Conservation (phyloP, 257 asterid genomes). For the Avicennia marina region DNA sequence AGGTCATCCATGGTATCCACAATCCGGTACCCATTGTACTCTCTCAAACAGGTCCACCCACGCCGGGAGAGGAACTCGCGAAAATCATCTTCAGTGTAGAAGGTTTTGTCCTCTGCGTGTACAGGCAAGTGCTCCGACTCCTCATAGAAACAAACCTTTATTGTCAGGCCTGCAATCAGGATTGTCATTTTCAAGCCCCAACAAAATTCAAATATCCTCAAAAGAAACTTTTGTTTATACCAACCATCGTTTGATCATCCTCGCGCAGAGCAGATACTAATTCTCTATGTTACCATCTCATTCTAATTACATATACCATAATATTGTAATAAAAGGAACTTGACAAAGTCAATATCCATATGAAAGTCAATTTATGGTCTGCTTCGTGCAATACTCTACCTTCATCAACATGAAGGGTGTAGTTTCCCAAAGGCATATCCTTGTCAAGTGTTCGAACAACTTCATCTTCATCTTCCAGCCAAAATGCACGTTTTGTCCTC, state of each 20-base stretch:
- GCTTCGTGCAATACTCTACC: conserved; percentile 32
- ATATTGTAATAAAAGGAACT: background rate
- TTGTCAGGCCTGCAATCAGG: conserved; percentile 49
- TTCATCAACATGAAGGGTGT: conserved; percentile 86
- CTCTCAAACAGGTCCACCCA: conserved; percentile 69
- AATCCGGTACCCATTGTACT: conserved; percentile 54
- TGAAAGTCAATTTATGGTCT: background rate
- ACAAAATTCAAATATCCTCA: no score
- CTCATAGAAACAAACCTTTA: conserved; percentile 56
- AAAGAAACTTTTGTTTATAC: no score
- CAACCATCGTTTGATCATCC: no score
- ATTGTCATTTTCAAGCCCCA: background rate
- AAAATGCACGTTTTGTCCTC: conserved; percentile 83
- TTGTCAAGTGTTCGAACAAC: conserved; percentile 78
- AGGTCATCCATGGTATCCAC: conserved; percentile 66
- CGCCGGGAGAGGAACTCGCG: conserved; percentile 57
- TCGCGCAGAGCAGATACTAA: no score
- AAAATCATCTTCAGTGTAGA: conserved; percentile 64
- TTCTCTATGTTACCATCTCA: no score
- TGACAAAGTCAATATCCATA: background rate
- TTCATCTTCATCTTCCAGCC: conserved; percentile 88
- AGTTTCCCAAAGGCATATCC: conserved; percentile 88
- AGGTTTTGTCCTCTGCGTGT: conserved; percentile 63
- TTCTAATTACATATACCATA: no score
- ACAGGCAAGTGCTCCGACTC: conserved; percentile 54